Evolutionary conservation across 371 early-diverging fungal species (phyloP), one percentile per base, ranked within the genome.

Genomic region (Mucor racemosus): DNA sequence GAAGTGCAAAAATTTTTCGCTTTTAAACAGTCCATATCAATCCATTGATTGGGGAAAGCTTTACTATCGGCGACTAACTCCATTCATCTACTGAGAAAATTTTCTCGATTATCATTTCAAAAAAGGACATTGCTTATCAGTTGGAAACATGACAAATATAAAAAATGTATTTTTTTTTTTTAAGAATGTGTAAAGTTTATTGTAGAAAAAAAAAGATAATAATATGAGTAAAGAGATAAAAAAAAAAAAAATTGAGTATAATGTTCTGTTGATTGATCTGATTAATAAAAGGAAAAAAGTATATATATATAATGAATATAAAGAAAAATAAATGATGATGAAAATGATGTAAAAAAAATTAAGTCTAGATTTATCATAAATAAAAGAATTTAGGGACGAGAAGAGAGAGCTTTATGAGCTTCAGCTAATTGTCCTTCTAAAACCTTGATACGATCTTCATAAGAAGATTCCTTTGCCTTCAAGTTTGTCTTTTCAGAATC

Each of bases 391-490:
- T 53, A 66, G 59, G 60, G 33, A 58, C 67, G 62, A 57, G 62
- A 62, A 59, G 67, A 66, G 26, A 68, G 63, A 40, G 83, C 81
- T 48, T 85, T 82, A 65, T 89, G 90, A 17, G 87, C 86, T 69
- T 90, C 89, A 55, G 80, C 75, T 63, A 92, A 80, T 72, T 91
- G 88, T 15, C 69, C 77, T 78, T 91, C 91, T 39, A 92, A 80
- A 48, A 75, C 77, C 34, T 73, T 78, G 64, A 93, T 88, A 63
- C 90, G 84, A 66, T 80, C 76, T 60, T 80, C 82, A 60, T 91
- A 85, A 60, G 87, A 87, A 34, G 76, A 72, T 67, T 90, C 92
- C 60, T 88, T 89, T 40, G 76, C 82, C 36, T 81, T 68, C 60
- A 84, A 80, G 65, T 76, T 77, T 31, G 74, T 80, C 67, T 86